Conservation (phyloP, 345 rosid genomes). For the Reutealis trisperma region DNA sequence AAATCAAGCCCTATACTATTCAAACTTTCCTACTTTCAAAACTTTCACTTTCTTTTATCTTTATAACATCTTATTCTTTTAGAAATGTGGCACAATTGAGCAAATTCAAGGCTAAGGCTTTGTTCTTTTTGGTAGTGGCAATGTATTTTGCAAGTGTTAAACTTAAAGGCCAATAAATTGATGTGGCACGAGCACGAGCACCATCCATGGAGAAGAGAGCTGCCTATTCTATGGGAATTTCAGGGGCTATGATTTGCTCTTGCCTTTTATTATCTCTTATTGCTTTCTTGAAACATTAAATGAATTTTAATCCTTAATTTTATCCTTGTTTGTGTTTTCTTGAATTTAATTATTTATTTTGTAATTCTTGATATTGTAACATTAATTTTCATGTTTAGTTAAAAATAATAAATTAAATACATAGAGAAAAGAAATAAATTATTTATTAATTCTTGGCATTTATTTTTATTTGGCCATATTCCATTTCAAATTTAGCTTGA, state of each 20-base stretch:
- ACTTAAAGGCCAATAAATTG: constrained; percentile 25
- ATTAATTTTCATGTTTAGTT: too few species aligned
- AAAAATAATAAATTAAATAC: too few species aligned
- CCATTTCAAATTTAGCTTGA: too few species aligned
- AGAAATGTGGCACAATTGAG: not conserved
- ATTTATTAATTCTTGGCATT: too few species aligned
- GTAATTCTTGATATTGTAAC: too few species aligned
- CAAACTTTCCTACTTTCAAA: not conserved
- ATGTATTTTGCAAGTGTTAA: not conserved
- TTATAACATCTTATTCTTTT: not conserved
- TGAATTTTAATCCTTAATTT: too few species aligned
- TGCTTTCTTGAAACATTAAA: constrained; percentile 30
- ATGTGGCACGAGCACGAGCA: too few species aligned
- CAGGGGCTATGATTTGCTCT: constrained; percentile 37
- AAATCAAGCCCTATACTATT: not conserved
- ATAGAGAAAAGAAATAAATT: too few species aligned
- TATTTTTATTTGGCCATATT: too few species aligned
- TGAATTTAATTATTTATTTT: too few species aligned
- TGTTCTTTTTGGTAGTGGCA: not conserved
- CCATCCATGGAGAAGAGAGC: constrained; percentile 19
- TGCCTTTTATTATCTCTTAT: constrained; percentile 32
- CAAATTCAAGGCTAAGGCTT: constrained; percentile 7
- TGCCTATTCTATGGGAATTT: constrained; percentile 25
- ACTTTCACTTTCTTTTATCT: not conserved
- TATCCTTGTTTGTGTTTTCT: too few species aligned